Base-by-base conservation (phyloP, 441 rosid species). In the Jatropha multifida region DNA sequence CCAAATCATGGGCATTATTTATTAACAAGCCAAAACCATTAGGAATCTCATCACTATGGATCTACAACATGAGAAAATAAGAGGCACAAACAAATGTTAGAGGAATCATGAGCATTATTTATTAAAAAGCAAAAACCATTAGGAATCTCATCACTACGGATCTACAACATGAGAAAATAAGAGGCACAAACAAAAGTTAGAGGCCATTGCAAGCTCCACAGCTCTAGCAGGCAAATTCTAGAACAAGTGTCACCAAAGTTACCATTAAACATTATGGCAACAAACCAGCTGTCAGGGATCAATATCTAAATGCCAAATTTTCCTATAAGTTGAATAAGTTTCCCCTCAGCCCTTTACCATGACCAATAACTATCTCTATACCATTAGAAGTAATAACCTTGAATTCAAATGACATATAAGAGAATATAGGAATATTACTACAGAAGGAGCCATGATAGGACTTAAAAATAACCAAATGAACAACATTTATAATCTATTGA, bases 21-120 rank as follows among this genome's bases (percentile, higher is more conserved):
- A 74, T 73, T 27, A 81, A 73, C 32, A 84, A 75, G 75, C 81
- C 84, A 78, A 83, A 84, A 9, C 87, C 89, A 83, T 83, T 83
- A 67, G 80, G 72, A 81, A 79, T 82, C 58, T 83, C 89, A 75
- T 82, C 77, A 68, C 81, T 84, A 75, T 83, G 86, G 18, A 54
- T 71, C 91, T 87, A 69, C 81, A 78, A 18, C 41, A 65, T 32
- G 52, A 56, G 76, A 76, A 38, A 77, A 44, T 71, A 49, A 60
- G 75, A 79, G 4, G 26, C 40, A 68, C 15, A 15, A 68, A 72
- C 61, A 75, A 62, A 38, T 42, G 38, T 23, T 23, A 23, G 23
- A 23, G 23, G 23, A 69, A 78, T 73, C 74, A 56, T 83, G 79
- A 75, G 76, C 80, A 67, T 79, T 54, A 23, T 81, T 87, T 79